Base-by-base conservation (phyloP, 1,284 basidiomycete species). In the Rhizoctonia solani region DNA sequence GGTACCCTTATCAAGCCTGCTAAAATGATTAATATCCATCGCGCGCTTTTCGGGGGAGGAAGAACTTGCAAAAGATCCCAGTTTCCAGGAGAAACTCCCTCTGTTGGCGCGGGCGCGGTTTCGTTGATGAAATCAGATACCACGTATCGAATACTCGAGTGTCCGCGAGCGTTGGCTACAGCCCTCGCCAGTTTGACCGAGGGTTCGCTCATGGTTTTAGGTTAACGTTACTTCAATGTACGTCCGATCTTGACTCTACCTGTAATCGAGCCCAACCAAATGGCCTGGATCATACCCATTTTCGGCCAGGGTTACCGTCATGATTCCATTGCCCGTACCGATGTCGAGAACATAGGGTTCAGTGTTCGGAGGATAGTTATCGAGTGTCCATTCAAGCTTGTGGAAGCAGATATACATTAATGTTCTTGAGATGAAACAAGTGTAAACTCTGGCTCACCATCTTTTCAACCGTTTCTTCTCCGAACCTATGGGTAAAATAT, bases 191-290 rank as follows among this genome's bases (percentile, higher is more conserved):
- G 27, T 41, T 65, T 52, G 37, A 68, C 54, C 11, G 67, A 65
- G 5, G 53, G 54, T 23, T 68, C 58, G 34, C 54, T 68, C n/a
- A 11, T 11, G 13, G 14, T 5, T 37, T 53, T 16, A 14, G 59
- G 11, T 16, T 23, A 23, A 13, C 6, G 3, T 14, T 21, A 39
- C n/a, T 34, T 46, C 9, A 46, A 29, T 3, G 19, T n/a, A n/a
- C 39, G 3, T 13, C n/a, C 19, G 3, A 21, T 30, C 3, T 13
- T 13, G 25, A 47, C 16, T n/a, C n/a, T 27, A 65, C 67, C 90
- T 92, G 75, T 95, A 95, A 76, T 95, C 93, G 50, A 95, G 81
- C 0, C 93, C 93, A n/a, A 81, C 79, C 16, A 95, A 77, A 19
- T 73, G 76, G 13, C 75, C 73, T 0, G 84, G 72, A 16, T 81